These are phyloP conservation scores for Cymbopogon citratus DNA, from an alignment of 176 grass and related monocot genomes.

Conservation along the genomic window DNA sequence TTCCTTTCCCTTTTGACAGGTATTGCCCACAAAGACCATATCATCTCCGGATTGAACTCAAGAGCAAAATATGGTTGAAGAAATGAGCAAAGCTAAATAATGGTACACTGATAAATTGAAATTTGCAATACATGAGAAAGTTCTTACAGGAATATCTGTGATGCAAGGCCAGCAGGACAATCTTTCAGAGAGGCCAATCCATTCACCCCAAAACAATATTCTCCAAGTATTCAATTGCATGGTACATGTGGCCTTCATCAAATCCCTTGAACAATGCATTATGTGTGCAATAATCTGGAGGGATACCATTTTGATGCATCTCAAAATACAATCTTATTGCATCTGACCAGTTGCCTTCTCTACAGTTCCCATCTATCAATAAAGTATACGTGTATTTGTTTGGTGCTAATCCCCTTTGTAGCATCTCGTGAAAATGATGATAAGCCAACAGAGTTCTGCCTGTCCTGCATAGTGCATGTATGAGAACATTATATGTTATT, in stretches of 20 bases:
- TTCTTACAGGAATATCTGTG: conserved; percentile 17
- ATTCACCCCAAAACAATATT: conserved; percentile 60
- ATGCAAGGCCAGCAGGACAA: background rate
- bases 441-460: conserved; percentile 43
- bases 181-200: conserved; percentile 26
- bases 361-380: conserved; percentile 56
- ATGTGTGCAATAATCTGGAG: conserved; percentile 54
- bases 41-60: conserved; percentile 14
- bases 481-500: conserved; percentile 62
- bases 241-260: conserved; percentile 38
- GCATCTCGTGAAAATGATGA: conserved; percentile 50
- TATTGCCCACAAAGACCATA: conserved; percentile 6
- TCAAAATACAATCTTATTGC: conserved; percentile 50
- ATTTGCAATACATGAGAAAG: conserved; percentile 20
- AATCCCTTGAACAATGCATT: conserved; percentile 58
- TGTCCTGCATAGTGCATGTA: conserved; percentile 56
- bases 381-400: conserved; percentile 73
- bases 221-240: conserved; percentile 52
- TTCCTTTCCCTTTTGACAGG: background rate
- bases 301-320: conserved; percentile 64
- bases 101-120: background rate
- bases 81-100: conserved; percentile 25
- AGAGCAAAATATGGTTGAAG: conserved; percentile 32
- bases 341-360: conserved; percentile 47
- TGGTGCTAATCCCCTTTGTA: conserved; percentile 42